Evolutionary conservation across 208 protist genomes (phyloP).

Genomic region (Acanthamoeba sp.): DNA sequence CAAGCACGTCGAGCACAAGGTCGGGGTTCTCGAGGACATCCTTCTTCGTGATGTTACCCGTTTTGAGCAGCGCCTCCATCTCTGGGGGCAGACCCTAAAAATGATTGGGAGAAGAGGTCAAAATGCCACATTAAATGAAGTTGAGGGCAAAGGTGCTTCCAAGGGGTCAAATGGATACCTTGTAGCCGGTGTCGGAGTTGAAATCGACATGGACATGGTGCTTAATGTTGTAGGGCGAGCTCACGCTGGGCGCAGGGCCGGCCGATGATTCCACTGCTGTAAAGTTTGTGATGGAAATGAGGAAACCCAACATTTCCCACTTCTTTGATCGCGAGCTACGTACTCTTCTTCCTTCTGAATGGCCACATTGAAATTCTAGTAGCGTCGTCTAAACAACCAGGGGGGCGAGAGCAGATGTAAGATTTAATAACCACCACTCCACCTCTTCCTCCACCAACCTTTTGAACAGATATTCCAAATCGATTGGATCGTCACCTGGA

Average conservation of each 20-base stretch:
- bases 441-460: too few relatives aligned
- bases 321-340: not conserved
- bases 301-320: not conserved
- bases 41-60: conserved; percentile 74
- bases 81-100: conserved; percentile 81
- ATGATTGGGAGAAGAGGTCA: not conserved
- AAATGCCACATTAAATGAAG: too few relatives aligned
- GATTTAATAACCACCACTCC: too few relatives aligned
- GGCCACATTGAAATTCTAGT: not conserved
- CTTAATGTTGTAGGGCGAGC: conserved; percentile 55
- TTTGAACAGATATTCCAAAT: too few relatives aligned
- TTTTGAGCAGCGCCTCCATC: conserved; percentile 84
- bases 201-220: conserved; percentile 74
- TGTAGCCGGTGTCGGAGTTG: conserved; percentile 65
- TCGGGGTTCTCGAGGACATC: conserved; percentile 40
- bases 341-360: conserved; percentile 46
- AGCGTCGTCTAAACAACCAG: not conserved
- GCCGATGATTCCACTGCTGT: not conserved
- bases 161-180: not conserved
- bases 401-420: not conserved
- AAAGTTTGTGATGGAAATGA: not conserved
- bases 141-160: not conserved
- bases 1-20: conserved; percentile 62
- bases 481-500: not conserved
- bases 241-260: conserved; percentile 27